Evolutionary conservation across 345 rosid species (phyloP).

Genomic region (Aquilaria yunnanensis): DNA sequence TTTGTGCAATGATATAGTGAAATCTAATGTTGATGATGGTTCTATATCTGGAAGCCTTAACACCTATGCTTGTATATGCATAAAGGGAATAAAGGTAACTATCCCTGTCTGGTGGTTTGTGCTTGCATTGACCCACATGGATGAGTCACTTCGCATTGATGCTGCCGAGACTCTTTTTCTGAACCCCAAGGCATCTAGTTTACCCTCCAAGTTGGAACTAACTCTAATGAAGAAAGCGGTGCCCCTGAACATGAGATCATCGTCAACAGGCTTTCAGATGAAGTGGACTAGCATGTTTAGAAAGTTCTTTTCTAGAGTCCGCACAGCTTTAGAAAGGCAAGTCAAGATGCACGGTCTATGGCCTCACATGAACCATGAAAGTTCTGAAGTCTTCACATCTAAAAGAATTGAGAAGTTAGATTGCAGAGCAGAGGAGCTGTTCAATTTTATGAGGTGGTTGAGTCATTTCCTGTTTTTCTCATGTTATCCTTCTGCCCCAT

Average conservation of each 20-base stretch:
- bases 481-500: conserved; percentile 95
- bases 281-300: conserved; percentile 93
- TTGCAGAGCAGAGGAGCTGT: conserved; percentile 61
- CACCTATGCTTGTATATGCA: conserved; percentile 45
- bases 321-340: conserved; percentile 89
- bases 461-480: conserved; percentile 74
- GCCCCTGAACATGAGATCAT: conserved; percentile 95
- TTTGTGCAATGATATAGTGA: conserved; percentile 24
- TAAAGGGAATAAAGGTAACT: conserved; percentile 68
- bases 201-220: conserved; percentile 85
- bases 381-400: conserved; percentile 17
- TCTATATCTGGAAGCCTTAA: conserved; percentile 24
- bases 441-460: conserved; percentile 87
- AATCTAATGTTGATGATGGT: conserved; percentile 7
- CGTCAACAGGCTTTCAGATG: conserved; percentile 96
- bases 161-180: conserved; percentile 94
- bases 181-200: conserved; percentile 82
- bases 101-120: conserved; percentile 77
- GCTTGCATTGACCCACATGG: conserved; percentile 82
- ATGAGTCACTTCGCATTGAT: conserved; percentile 89
- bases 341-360: conserved; percentile 67
- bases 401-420: conserved; percentile 28
- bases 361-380: conserved; percentile 29
- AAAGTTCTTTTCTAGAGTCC: conserved; percentile 85
- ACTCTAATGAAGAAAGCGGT: conserved; percentile 68